These are phyloP conservation scores for Xylaria scruposa DNA, from an alignment of 495 filamentous ascomycete species.

Conservation along the genomic window DNA sequence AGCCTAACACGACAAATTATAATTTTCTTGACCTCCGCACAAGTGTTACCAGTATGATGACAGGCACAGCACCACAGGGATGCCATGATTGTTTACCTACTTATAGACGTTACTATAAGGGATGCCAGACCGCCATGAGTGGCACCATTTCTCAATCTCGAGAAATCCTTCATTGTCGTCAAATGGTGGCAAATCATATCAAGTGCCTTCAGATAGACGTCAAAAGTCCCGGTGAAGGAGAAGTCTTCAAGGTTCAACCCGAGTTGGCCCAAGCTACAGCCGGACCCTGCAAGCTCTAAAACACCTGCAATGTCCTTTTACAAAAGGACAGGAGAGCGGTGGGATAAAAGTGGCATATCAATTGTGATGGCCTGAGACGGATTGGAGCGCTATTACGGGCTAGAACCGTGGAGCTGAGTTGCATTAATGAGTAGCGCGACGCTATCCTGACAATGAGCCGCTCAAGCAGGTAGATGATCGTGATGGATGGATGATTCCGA, in stretches of 20 bases:
- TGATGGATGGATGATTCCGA: not conserved
- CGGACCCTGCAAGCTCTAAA: slow-evolving; percentile 21
- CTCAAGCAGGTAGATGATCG: not conserved
- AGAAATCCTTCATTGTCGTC: not conserved
- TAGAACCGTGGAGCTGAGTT: slow-evolving; percentile 11
- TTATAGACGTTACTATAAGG: not conserved
- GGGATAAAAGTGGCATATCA: slow-evolving; percentile 13
- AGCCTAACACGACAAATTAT: not conserved
- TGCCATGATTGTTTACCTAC: slow-evolving; percentile 8
- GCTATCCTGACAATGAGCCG: not conserved
- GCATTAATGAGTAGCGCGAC: not conserved
- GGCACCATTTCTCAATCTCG: not conserved
- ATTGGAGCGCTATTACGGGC: slow-evolving; percentile 8
- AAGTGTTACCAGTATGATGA: not conserved
- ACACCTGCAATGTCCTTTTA: slow-evolving; percentile 26
- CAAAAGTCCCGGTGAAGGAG: not conserved
- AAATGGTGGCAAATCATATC: not conserved
- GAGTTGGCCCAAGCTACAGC: slow-evolving; percentile 1
- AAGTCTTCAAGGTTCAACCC: slow-evolving; percentile 4
- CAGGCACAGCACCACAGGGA: not conserved
- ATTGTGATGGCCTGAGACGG: not conserved
- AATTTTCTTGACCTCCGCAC: not conserved
- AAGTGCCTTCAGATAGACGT: not conserved
- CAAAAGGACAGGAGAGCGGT: slow-evolving; percentile 10
- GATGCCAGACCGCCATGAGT: not conserved